phyloP scores from a whole-genome alignment of 257 asterid genomes.

The Jasminum sambac region DNA sequence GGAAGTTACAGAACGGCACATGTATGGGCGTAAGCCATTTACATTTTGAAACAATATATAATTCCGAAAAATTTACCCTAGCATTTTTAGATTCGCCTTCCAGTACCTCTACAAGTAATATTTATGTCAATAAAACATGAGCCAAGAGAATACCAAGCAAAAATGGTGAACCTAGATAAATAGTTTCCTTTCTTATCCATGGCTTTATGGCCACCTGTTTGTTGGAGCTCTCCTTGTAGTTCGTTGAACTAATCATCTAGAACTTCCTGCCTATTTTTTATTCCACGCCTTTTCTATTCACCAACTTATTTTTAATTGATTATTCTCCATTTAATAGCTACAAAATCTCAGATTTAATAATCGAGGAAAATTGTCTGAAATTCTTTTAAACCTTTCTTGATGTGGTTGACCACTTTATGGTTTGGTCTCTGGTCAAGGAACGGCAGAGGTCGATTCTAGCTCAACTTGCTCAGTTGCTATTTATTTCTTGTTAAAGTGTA shows the following conservation, averaged over 20 bases:
- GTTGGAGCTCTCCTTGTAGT: too few species aligned
- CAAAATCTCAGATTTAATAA: neutral
- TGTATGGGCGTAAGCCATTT: neutral
- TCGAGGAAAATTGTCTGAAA: constrained; percentile 2
- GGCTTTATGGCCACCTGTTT: neutral
- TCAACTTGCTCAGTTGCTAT: neutral
- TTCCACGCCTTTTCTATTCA: neutral
- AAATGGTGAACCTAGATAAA: neutral
- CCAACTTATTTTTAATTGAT: neutral
- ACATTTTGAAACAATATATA: neutral
- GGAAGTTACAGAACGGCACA: constrained; percentile 1
- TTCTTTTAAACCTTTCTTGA: neutral
- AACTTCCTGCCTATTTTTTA: neutral
- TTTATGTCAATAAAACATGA: neutral
- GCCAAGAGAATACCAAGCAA: neutral
- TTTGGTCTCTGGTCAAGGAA: neutral
- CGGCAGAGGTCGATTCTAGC: neutral
- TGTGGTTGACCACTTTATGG: neutral
- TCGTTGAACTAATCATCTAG: constrained; percentile 10
- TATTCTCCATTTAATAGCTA: neutral
- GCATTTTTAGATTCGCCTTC: constrained; percentile 10
- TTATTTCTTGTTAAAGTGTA: too few species aligned
- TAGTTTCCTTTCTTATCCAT: neutral
- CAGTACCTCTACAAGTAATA: neutral
- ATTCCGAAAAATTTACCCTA: neutral